Base-by-base conservation (phyloP, 2,329 filamentous ascomycete genomes). In the Pseudopyricularia javanii region DNA sequence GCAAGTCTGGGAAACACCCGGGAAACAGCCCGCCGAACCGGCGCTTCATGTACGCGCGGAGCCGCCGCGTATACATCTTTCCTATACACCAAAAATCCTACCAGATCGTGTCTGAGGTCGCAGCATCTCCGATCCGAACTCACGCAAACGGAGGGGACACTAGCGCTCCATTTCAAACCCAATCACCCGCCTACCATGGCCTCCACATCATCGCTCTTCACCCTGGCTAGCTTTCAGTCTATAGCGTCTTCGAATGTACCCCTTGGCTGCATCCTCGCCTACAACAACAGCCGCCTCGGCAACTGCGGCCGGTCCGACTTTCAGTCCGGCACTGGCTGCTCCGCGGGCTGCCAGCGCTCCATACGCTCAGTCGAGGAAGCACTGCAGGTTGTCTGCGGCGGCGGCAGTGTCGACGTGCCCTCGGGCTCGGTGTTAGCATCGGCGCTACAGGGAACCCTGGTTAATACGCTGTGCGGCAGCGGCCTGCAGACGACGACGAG, bases 341-440 rank as follows among this genome's bases (percentile, higher is more conserved):
- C 72, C 15, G 35, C 54, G 4, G 54, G 52, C 3, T 75, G 73
- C 56, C 61, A 61, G 40, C 55, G 56, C 7, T 66, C 86, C 53
- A 88, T 96, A 32, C 80, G 88, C 59, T 74, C 93, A 49, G 83
- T 94, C 65, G 83, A 86, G 49, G 84, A 91, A 59, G 86, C 84
- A 32, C 78, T 86, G 35, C 76, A 79, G 49, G 71, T 76, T 43
- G 80, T 85, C 67, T 91, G 91, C 62, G 85, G 85, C 4, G 86
- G 88, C 53, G 85, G 85, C 4, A 85, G 88, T 53, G 86, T 84
- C 24, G 78, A 79, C 14, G 83, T 82, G 1, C 55, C 61, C 17
- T 49, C 57, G 0, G 58, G 62, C 15, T 66, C 71, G 2, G 56
- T 74, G 12, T 56, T 74, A 14, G 64, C 62, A 5, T 64, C 66